These are phyloP conservation scores for Alternaria conjuncta DNA, from an alignment of 2,329 filamentous ascomycete species.

Conservation along the genomic window DNA sequence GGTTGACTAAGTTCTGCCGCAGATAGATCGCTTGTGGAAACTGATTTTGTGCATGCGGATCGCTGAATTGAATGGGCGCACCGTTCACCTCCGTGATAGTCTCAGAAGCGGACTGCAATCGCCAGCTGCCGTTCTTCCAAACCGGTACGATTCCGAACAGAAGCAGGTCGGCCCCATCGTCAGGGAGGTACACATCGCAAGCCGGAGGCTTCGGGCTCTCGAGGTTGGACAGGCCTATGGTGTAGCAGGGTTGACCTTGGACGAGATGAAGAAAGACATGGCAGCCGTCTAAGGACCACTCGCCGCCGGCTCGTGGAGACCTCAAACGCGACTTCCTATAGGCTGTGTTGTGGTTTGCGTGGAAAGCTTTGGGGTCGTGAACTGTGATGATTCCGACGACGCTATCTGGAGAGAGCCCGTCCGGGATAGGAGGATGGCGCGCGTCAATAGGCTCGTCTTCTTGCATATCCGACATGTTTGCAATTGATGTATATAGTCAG, in stretches of 20 bases:
- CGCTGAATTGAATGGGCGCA: constrained; percentile 15
- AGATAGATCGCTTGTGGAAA: constrained; percentile 15
- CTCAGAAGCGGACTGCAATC: constrained; percentile 12
- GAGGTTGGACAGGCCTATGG: constrained; percentile 8
- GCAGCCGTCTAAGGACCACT: constrained; percentile 4
- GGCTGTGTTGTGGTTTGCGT: constrained; percentile 8
- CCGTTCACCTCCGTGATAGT: constrained; percentile 17
- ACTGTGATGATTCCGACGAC: constrained; percentile 20
- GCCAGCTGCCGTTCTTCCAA: constrained; percentile 11
- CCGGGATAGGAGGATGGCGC: constrained; percentile 11
- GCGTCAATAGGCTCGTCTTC: background rate
- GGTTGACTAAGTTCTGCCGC: constrained; percentile 11
- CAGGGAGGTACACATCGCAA: constrained; percentile 24
- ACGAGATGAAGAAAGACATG: constrained; percentile 15
- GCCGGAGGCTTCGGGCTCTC: background rate
- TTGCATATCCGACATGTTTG: background rate
- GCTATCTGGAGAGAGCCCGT: background rate
- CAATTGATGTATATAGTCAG: background rate
- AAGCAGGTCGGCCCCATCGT: constrained; percentile 1
- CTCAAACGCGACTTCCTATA: background rate
- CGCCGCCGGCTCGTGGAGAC: background rate
- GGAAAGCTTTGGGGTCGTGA: constrained; percentile 8
- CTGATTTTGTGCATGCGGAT: constrained; percentile 1
- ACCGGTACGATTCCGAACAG: constrained; percentile 12
- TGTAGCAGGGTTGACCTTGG: constrained; percentile 5